Conservation (phyloP, 352 stramenopile genomes). For the Globisporangium cederbergense region DNA sequence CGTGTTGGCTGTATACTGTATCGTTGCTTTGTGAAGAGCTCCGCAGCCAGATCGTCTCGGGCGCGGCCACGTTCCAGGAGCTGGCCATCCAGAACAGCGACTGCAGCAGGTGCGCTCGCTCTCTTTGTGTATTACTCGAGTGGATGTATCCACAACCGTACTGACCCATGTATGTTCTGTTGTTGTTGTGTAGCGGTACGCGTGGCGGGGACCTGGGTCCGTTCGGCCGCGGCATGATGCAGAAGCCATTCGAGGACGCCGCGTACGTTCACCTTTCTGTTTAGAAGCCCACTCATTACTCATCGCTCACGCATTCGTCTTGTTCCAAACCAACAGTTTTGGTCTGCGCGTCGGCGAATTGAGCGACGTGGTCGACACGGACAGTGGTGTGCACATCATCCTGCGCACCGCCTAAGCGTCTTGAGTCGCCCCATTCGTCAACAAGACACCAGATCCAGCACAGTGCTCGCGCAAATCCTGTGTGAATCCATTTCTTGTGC, state of each 20-base stretch:
- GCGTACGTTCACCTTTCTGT: conserved; percentile 30
- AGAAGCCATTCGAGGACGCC: conserved; percentile 91
- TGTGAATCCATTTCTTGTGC: background rate
- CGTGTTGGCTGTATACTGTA: background rate
- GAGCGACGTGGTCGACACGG: conserved; percentile 93
- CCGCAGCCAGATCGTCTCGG: conserved; percentile 73
- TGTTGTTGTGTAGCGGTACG: conserved; percentile 34
- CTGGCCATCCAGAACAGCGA: conserved; percentile 82
- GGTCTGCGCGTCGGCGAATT: conserved; percentile 91
- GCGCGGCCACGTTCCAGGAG: conserved; percentile 75
- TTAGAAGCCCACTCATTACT: background rate
- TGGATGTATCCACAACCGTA: too few species aligned
- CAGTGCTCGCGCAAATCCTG: background rate
- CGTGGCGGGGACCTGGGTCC: conserved; percentile 89
- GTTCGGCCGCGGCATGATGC: conserved; percentile 88
- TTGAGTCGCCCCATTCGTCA: background rate
- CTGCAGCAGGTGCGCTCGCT: conserved; percentile 47
- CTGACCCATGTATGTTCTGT: background rate
- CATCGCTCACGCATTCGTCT: background rate
- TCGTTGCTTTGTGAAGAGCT: conserved; percentile 36
- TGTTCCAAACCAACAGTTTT: conserved; percentile 50
- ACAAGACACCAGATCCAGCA: background rate
- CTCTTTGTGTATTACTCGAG: too few species aligned
- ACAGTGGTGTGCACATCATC: conserved; percentile 97
- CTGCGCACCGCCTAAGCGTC: conserved; percentile 77